phyloP scores from a whole-genome alignment of 1,139 yeast genomes.

The Nakaseomyces nivariensis region DNA sequence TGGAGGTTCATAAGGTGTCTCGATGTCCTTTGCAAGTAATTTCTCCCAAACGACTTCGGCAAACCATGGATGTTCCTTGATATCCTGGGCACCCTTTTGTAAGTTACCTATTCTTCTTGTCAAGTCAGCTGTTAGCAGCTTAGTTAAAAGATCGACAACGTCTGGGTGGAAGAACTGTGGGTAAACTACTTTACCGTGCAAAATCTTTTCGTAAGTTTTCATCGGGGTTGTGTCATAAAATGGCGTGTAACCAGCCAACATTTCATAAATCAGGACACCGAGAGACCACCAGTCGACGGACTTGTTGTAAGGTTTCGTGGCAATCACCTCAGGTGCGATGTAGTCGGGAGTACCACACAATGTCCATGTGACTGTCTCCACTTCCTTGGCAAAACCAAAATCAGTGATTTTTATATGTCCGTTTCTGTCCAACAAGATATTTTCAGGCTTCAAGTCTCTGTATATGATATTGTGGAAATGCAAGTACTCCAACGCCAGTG shows the following conservation, averaged over 20 bases:
- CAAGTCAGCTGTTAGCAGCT: conserved; percentile 80
- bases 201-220: conserved; percentile 92
- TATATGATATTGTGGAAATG: conserved; percentile 72
- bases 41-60: conserved; percentile 95
- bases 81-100: conserved; percentile 83
- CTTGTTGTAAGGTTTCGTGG: conserved; percentile 92
- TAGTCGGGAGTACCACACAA: conserved; percentile 97
- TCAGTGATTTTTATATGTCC: conserved; percentile 59
- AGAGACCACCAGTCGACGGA: conserved; percentile 99
- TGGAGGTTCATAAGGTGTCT: conserved; percentile 97
- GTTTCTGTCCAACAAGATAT: conserved; percentile 58
- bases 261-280: conserved; percentile 88
- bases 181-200: conserved; percentile 77
- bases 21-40: conserved; percentile 77
- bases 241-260: conserved; percentile 97
- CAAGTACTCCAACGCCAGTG: conserved; percentile 45
- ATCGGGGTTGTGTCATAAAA: conserved; percentile 94
- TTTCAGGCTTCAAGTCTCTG: conserved; percentile 84
- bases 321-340: conserved; percentile 96
- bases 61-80: conserved; percentile 90
- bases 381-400: conserved; percentile 77
- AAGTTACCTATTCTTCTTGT: conserved; percentile 87
- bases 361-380: conserved; percentile 89
- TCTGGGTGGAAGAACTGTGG: conserved; percentile 88
- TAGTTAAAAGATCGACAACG: conserved; percentile 69